Evolutionary conservation across 495 filamentous ascomycete genomes (phyloP).

Genomic region (Penicillium lagena): DNA sequence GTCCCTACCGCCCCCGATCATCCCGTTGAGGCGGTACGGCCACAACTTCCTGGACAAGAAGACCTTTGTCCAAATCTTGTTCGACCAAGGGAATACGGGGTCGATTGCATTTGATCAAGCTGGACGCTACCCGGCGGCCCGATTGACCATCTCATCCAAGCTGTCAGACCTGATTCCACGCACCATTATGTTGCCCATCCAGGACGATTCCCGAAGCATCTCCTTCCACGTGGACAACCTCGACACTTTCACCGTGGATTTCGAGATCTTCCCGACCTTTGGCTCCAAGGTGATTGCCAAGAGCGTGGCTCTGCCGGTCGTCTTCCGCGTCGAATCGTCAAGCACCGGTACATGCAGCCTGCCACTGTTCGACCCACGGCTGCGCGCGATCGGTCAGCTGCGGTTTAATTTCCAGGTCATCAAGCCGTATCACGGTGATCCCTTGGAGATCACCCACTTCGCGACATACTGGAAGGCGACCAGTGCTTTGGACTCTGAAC

Average conservation of each 20-base stretch:
- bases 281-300: slow-evolving; percentile 95
- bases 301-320: slow-evolving; percentile 79
- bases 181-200: slow-evolving; percentile 89
- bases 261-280: slow-evolving; percentile 96
- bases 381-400: slow-evolving; percentile 91
- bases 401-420: slow-evolving; percentile 93
- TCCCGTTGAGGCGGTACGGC: slow-evolving; percentile 87
- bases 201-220: slow-evolving; percentile 85
- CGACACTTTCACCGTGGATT: slow-evolving; percentile 88
- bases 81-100: slow-evolving; percentile 62
- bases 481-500: slow-evolving; percentile 76
- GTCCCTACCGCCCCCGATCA: slow-evolving; percentile 92
- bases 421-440: slow-evolving; percentile 89
- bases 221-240: slow-evolving; percentile 95
- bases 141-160: slow-evolving; percentile 93
- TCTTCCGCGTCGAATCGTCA: slow-evolving; percentile 66
- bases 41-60: slow-evolving; percentile 98
- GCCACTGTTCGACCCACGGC: slow-evolving; percentile 84
- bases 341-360: slow-evolving; percentile 78
- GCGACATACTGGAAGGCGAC: slow-evolving; percentile 99
- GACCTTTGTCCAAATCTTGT: slow-evolving; percentile 85
- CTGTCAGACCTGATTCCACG: slow-evolving; percentile 91
- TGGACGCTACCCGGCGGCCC: slow-evolving; percentile 89
- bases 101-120: slow-evolving; percentile 89
- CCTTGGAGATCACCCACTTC: slow-evolving; percentile 93